Conservation (phyloP, 306 rosid genomes). For the Glycine latifolia region DNA sequence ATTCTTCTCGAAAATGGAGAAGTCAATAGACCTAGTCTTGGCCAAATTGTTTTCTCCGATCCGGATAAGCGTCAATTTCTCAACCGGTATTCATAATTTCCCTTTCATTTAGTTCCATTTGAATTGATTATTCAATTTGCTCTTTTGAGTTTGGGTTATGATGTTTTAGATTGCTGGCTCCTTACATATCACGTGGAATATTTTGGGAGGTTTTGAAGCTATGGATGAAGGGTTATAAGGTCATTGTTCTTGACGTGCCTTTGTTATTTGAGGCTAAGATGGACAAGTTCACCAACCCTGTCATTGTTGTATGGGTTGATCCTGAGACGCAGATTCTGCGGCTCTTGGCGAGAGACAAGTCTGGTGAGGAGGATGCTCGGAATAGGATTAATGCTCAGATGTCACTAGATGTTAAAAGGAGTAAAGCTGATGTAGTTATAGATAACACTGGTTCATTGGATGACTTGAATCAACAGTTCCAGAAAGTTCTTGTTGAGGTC, state of each 20-base stretch:
- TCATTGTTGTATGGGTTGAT: conserved; percentile 87
- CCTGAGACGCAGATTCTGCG: conserved; percentile 76
- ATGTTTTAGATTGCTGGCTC: conserved; percentile 72
- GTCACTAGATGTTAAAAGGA: conserved; percentile 71
- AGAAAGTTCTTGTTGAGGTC: conserved; percentile 62
- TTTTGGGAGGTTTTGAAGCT: conserved; percentile 74
- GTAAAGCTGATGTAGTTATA: conserved; percentile 72
- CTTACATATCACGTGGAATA: conserved; percentile 82
- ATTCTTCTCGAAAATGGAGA: conserved; percentile 73
- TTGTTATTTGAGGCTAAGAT: conserved; percentile 85
- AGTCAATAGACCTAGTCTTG: conserved; percentile 78
- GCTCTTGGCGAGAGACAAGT: conserved; percentile 69
- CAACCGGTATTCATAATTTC: conserved; percentile 57
- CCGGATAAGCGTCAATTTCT: conserved; percentile 78
- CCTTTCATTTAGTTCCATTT: background rate
- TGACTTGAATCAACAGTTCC: conserved; percentile 69
- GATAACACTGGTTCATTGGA: conserved; percentile 81
- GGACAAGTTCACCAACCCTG: conserved; percentile 85
- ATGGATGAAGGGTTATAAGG: conserved; percentile 80
- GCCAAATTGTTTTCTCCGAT: conserved; percentile 85
- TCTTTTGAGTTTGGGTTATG: conserved; percentile 28
- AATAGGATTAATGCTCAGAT: conserved; percentile 79
- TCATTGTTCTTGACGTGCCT: conserved; percentile 88
- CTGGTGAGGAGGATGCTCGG: conserved; percentile 68
- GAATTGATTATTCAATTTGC: background rate